These are phyloP conservation scores for Ophioceras dolichostomum DNA, from an alignment of 2,329 filamentous ascomycete genomes.

Conservation along the genomic window DNA sequence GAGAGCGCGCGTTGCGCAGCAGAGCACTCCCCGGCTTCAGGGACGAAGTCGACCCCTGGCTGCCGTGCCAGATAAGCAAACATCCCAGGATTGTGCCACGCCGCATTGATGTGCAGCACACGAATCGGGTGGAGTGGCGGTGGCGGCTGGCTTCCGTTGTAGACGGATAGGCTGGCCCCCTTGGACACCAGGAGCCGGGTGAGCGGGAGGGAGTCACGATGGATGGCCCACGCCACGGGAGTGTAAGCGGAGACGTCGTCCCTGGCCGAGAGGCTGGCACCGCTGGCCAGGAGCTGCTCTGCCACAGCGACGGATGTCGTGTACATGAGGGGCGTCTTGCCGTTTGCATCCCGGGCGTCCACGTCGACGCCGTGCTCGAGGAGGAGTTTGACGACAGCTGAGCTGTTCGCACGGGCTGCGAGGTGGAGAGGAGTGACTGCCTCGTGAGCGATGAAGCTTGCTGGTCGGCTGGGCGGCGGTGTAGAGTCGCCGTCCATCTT, in stretches of 20 bases:
- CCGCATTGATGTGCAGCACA: conserved; percentile 1
- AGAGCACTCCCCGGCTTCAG: conserved; percentile 3
- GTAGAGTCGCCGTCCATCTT: not conserved
- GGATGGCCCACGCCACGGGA: conserved; percentile 2
- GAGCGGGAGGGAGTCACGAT: not conserved
- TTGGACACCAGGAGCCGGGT: not conserved
- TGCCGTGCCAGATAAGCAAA: conserved; percentile 5
- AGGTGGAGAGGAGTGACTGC: not conserved
- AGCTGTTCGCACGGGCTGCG: not conserved
- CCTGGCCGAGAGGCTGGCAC: conserved; percentile 1
- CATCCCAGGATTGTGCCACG: conserved; percentile 3
- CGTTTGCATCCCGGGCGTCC: not conserved
- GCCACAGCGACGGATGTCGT: not conserved
- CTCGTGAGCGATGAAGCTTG: not conserved
- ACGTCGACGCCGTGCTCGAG: not conserved
- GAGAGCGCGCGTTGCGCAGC: conserved; percentile 1
- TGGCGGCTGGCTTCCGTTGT: not conserved
- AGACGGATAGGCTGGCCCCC: not conserved
- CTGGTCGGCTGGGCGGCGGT: no score
- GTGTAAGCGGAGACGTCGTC: conserved; percentile 1
- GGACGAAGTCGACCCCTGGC: conserved; percentile 4
- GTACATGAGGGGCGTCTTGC: not conserved
- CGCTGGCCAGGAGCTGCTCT: not conserved
- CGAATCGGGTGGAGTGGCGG: not conserved
- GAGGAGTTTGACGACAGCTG: not conserved